A percentile compares a stretch with the other conserved stretches of the same genome.
Conservation (phyloP, 2,329 filamentous ascomycete genomes). For the Apiospora arundinis region DNA sequence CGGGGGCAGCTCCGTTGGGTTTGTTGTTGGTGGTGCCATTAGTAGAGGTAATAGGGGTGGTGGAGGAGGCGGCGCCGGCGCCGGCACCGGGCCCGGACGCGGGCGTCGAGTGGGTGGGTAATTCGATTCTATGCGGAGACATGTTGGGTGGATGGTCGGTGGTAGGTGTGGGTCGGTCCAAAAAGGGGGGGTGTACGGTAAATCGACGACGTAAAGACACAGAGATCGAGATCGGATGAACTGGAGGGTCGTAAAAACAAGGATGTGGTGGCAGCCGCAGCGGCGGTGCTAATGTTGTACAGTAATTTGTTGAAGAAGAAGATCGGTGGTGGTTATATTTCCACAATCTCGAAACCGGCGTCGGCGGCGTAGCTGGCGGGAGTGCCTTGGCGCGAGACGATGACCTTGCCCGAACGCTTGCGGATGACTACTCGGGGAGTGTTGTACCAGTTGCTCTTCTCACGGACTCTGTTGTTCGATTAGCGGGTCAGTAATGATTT, state of each 20-base stretch:
- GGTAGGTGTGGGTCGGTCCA: background rate
- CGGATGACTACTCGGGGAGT: constrained; percentile 37
- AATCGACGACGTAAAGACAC: background rate
- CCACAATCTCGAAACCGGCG: constrained; percentile 17
- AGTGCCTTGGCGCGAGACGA: constrained; percentile 34
- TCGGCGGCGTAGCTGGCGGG: constrained; percentile 26
- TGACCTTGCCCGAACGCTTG: constrained; percentile 36
- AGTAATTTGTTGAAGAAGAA: background rate
- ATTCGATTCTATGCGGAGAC: constrained; percentile 36
- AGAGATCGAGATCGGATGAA: background rate
- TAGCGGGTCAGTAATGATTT: background rate
- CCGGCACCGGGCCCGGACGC: background rate
- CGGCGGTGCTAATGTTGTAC: background rate
- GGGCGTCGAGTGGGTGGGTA: background rate
- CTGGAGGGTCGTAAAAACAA: background rate
- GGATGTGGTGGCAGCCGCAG: background rate
- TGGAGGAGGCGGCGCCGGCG: background rate
- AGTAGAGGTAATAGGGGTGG: constrained; percentile 30
- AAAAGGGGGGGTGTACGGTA: background rate
- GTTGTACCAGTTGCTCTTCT: constrained; percentile 38
- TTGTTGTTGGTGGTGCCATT: constrained; percentile 24
- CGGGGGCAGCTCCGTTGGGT: background rate
- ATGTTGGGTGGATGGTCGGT: constrained; percentile 29
- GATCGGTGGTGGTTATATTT: background rate
- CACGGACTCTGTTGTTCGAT: constrained; percentile 32